Base-by-base conservation (phyloP, 306 rosid genomes). In the Trifolium subterraneum region DNA sequence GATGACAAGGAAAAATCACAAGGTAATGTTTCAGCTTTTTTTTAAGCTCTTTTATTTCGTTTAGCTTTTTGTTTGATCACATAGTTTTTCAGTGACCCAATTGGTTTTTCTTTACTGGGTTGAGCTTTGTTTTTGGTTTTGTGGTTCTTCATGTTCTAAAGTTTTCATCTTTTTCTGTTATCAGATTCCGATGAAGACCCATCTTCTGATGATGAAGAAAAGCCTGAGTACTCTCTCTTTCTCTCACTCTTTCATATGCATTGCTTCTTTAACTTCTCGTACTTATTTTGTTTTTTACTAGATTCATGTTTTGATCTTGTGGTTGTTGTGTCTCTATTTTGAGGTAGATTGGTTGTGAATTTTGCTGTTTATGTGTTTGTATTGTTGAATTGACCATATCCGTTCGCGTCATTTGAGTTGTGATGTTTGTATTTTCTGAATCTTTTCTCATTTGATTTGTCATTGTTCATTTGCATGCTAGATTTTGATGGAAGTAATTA, bases 161-260 rank as follows among this genome's bases (percentile, higher is more conserved):
- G 83, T 59, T 83, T 35, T 55, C 9, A 52, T 20, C 52, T 80
- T 81, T 70, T 25, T 70, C 9, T 70, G 23, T 70, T 77, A 13
- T 64, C 96, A 93, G 98, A 91, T 93, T 91, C 88, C 61, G 94
- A 85, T 72, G 94, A 73, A 52, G 74, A 86, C 79, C 89, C 88
- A 55, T 88, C 92, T 81, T 89, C 91, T 55, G 84, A 60, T 71
- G 69, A 88, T 63, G 87, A 84, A 64, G 92, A 79, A 59, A 89
- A 78, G 45, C 85, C 97, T 4, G 91, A 88, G 98, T 93, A 89
- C 60, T 36, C 79, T 67, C 82, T 42, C 27, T 52, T 54, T 60
- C 73, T 55, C 71, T 78, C 51, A 61, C 15, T 70, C 55, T 55
- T 71, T 33, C 65, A 2, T 18, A 59, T 61, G 63, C 84, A 80